Conservation (phyloP, 371 early-diverging fungal species). For the Actinomortierella wolfii region DNA sequence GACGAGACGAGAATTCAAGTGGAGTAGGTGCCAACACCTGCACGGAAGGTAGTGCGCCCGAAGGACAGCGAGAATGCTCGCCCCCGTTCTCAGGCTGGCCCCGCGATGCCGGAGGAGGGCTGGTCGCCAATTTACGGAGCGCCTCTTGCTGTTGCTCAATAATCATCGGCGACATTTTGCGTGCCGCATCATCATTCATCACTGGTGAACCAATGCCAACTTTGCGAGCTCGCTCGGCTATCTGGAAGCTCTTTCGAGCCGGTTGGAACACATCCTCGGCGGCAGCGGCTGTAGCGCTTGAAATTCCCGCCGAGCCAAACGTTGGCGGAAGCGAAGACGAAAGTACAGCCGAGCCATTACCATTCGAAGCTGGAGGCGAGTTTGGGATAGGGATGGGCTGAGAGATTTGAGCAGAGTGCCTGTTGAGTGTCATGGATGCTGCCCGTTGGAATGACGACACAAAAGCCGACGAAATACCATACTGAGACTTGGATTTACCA, state of each 20-base stretch:
- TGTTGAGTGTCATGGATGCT: constrained; percentile 28
- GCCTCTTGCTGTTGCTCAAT: constrained; percentile 47
- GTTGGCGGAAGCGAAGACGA: constrained; percentile 26
- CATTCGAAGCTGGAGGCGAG: constrained; percentile 1
- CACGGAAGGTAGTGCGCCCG: not conserved
- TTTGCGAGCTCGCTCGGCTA: constrained; percentile 48
- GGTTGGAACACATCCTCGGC: constrained; percentile 23
- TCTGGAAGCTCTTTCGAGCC: constrained; percentile 46
- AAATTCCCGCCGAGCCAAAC: constrained; percentile 1
- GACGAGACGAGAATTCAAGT: not conserved
- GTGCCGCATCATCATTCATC: constrained; percentile 49
- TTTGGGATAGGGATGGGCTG: constrained; percentile 22
- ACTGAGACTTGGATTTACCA: constrained; percentile 21
- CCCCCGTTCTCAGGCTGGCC: constrained; percentile 3
- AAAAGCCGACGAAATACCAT: constrained; percentile 5
- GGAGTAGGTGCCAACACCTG: constrained; percentile 16
- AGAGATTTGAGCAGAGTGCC: constrained; percentile 6
- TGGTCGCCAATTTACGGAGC: constrained; percentile 34
- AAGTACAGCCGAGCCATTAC: constrained; percentile 1
- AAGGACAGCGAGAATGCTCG: too few relatives aligned
- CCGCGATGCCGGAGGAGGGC: constrained; percentile 26
- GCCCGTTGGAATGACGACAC: constrained; percentile 35
- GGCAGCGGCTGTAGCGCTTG: not conserved
- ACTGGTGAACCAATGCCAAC: constrained; percentile 57
- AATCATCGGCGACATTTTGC: constrained; percentile 46